These are phyloP conservation scores for Protomyces arabidopsidicola DNA, from an alignment of 1,139 yeast species.

Conservation along the genomic window DNA sequence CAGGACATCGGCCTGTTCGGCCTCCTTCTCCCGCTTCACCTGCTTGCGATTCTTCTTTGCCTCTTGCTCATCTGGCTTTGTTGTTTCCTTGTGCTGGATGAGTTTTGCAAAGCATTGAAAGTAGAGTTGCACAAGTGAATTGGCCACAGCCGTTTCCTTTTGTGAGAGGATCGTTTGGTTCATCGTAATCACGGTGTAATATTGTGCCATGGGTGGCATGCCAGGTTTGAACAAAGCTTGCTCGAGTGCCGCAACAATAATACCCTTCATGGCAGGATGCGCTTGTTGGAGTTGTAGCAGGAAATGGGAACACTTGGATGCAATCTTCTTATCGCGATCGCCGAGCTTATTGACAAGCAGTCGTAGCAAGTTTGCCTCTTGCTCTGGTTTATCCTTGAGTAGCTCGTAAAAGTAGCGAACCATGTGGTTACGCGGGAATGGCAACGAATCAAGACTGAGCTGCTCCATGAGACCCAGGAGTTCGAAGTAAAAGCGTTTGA, in stretches of 20 bases:
- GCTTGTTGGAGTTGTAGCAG: conserved; percentile 76
- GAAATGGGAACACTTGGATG: conserved; percentile 81
- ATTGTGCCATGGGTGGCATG: conserved; percentile 60
- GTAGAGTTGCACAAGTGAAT: conserved; percentile 74
- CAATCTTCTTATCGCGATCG: conserved; percentile 83
- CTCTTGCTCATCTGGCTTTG: conserved; percentile 33
- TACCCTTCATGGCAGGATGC: conserved; percentile 92
- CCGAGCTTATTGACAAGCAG: conserved; percentile 92
- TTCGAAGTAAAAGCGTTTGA: conserved; percentile 70
- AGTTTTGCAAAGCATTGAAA: conserved; percentile 81
- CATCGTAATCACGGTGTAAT: conserved; percentile 79
- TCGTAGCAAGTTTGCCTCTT: conserved; percentile 83
- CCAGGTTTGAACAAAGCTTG: conserved; percentile 74
- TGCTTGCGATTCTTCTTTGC: conserved; percentile 52
- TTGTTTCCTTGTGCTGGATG: conserved; percentile 46
- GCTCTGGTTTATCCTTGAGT: conserved; percentile 85
- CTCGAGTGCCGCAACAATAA: conserved; percentile 70
- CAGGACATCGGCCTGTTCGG: conserved; percentile 63
- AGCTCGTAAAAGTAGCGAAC: conserved; percentile 74
- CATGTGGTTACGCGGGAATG: conserved; percentile 76
- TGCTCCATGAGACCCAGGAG: conserved; percentile 65
- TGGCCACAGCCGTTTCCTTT: conserved; percentile 72
- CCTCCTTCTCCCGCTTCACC: conserved; percentile 55
- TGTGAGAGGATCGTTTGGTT: conserved; percentile 87
- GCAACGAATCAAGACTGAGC: conserved; percentile 85